Evolutionary conservation across 441 rosid genomes (phyloP), one percentile per base, ranked within the genome.

Genomic region (Rhodomyrtus psidioides): DNA sequence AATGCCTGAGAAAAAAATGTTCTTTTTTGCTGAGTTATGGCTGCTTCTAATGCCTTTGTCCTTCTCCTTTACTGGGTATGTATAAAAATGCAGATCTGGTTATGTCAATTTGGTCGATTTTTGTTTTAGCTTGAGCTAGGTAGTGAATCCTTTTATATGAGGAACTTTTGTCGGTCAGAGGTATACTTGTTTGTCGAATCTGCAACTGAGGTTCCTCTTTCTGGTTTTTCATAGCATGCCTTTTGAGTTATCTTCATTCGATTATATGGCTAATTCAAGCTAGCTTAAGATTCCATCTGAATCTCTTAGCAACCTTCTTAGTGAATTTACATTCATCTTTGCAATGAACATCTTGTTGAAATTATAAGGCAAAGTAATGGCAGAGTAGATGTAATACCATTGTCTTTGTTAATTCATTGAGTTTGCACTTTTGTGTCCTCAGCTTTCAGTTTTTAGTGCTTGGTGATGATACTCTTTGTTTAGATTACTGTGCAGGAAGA

Each of bases 161-260:
- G 65, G 96, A 94, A 89, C 88, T 91, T 74, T 83, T 26, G 65
- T 91, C 85, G 85, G 96, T 55, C 93, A 90, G 88, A 94, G 93
- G 99, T 95, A 93, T 39, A 81, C 21, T 49, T 70, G 15, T 46
- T 26, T 86, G 30, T 84, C 82, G 49, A 70, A 70, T 70, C 79
- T 70, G 79, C 79, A 70, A 65, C 49, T 70, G 14, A 21, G 26
- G n/a, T 70, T 23, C 49, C 49, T 39, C 7, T 34, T n/a, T 65
- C 34, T 70, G 79, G 46, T 59, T 82, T 74, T 12, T 51, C 42
- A 57, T 54, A 24, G 34, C 34, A 28, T 81, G 57, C 55, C 55
- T 84, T 60, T 70, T 10, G 79, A 34, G n/a, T 65, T 39, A 60
- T 59, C 83, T 27, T 53, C 39, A 39, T 34, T 24, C 44, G 54